Evolutionary conservation across 345 rosid species (phyloP).

Genomic region (Corchorus olitorius): DNA sequence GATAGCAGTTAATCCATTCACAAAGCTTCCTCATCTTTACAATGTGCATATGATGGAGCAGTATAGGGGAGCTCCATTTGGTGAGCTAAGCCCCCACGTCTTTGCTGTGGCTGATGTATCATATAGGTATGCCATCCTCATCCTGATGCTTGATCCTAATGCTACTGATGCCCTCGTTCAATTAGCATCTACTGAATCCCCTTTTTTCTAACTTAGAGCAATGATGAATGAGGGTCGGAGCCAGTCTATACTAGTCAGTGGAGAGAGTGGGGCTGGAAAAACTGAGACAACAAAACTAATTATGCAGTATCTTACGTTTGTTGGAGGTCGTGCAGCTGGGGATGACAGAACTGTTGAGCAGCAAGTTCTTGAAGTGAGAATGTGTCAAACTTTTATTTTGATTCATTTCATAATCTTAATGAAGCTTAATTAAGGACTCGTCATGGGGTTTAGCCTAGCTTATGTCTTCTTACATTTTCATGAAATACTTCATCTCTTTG

Average conservation of each 20-base stretch:
- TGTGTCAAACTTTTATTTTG: neutral
- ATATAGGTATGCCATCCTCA: constrained; percentile 60
- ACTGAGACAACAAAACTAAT: constrained; percentile 99
- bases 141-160: constrained; percentile 20
- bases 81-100: constrained; percentile 98
- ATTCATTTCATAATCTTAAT: neutral
- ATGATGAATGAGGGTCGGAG: constrained; percentile 85
- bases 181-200: constrained; percentile 25
- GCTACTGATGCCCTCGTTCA: constrained; percentile 26
- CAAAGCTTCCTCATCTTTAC: constrained; percentile 98
- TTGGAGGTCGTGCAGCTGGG: constrained; percentile 91
- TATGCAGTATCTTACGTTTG: constrained; percentile 96
- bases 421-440: neutral
- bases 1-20: constrained; percentile 97
- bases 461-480: neutral
- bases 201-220: constrained; percentile 63
- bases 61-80: constrained; percentile 95
- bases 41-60: constrained; percentile 98
- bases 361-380: constrained; percentile 93
- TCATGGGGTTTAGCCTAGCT: neutral
- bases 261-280: constrained; percentile 99
- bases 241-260: constrained; percentile 97
- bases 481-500: constrained; percentile 8
- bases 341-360: constrained; percentile 94
- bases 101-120: constrained; percentile 99